A percentile compares a stretch with the other conserved stretches of the same genome.
These are phyloP conservation scores for Mayamaea pseudoterrestris DNA, from an alignment of 108 stramenopile genomes.

Conservation along the genomic window DNA sequence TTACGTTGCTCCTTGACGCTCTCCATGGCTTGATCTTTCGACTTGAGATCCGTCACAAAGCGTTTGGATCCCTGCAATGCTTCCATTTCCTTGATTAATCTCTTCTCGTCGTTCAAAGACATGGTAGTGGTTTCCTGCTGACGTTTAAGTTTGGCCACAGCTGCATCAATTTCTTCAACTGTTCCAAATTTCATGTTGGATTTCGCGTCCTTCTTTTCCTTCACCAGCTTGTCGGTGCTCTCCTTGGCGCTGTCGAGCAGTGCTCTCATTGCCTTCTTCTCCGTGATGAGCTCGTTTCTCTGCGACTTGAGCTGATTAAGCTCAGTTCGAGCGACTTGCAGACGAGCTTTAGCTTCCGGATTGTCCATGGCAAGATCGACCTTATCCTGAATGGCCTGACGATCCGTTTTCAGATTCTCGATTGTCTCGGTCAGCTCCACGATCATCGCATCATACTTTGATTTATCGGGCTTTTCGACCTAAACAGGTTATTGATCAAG, in stretches of 20 bases:
- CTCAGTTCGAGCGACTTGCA: conserved; percentile 35
- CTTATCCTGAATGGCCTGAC: conserved; percentile 35
- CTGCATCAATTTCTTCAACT: conserved; percentile 78
- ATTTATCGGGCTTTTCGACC: conserved; percentile 72
- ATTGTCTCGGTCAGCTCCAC: conserved; percentile 44
- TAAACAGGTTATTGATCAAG: conserved; percentile 9
- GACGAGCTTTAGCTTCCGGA: conserved; percentile 24
- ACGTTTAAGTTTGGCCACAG: conserved; percentile 66
- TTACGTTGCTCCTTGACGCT: conserved; percentile 51
- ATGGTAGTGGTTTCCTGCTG: conserved; percentile 90
- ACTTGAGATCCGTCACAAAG: conserved; percentile 47
- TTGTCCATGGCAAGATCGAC: conserved; percentile 42
- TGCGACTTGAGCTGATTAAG: conserved; percentile 41
- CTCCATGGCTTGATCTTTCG: conserved; percentile 60
- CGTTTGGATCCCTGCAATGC: conserved; percentile 57
- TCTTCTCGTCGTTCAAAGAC: conserved; percentile 90
- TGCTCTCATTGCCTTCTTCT: conserved; percentile 68
- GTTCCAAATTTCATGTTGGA: conserved; percentile 59
- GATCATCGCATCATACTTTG: conserved; percentile 44
- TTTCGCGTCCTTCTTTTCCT: conserved; percentile 49
- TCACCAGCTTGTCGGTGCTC: conserved; percentile 41
- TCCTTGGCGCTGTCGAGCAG: conserved; percentile 51
- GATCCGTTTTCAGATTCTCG: conserved; percentile 42
- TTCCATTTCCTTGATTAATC: conserved; percentile 91
- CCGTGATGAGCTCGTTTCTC: conserved; percentile 65